Conservation (phyloP, 164 flowering plant species). For the Protea cynaroides region DNA sequence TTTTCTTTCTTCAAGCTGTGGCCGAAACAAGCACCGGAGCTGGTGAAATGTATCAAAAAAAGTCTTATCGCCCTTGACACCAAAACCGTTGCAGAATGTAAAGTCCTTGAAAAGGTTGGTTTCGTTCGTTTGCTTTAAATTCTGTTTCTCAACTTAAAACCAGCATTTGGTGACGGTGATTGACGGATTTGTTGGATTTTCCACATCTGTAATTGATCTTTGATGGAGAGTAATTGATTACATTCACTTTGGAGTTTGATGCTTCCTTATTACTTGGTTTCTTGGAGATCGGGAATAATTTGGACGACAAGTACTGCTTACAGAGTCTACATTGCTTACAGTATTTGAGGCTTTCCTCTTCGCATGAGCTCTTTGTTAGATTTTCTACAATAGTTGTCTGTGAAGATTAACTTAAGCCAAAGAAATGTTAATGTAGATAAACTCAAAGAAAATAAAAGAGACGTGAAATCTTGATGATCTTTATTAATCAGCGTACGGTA, state of each 20-base stretch:
- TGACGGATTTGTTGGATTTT: not conserved
- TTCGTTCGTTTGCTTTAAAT: not conserved
- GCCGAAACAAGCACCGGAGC: slow-evolving; percentile 78
- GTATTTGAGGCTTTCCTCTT: not conserved
- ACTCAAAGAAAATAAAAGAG: too few species aligned
- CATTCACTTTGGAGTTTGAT: not conserved
- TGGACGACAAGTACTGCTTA: not conserved
- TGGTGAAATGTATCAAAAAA: slow-evolving; percentile 66
- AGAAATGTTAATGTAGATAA: too few species aligned
- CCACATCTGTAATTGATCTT: not conserved
- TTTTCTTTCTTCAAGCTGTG: slow-evolving; percentile 87
- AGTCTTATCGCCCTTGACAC: slow-evolving; percentile 81
- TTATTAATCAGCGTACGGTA: too few species aligned
- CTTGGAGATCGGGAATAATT: not conserved
- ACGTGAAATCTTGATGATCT: too few species aligned
- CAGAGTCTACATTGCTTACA: not conserved
- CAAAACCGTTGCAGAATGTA: slow-evolving; percentile 84
- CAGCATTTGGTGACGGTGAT: not conserved
- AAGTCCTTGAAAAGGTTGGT: slow-evolving; percentile 96
- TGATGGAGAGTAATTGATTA: too few species aligned
- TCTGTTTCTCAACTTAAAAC: not conserved
- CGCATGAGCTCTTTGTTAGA: not conserved
- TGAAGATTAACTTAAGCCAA: too few species aligned
- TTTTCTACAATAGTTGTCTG: not conserved
- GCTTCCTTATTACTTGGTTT: not conserved